These are phyloP conservation scores for Penicillium desertorum DNA, from an alignment of 495 filamentous ascomycete genomes.

Conservation along the genomic window DNA sequence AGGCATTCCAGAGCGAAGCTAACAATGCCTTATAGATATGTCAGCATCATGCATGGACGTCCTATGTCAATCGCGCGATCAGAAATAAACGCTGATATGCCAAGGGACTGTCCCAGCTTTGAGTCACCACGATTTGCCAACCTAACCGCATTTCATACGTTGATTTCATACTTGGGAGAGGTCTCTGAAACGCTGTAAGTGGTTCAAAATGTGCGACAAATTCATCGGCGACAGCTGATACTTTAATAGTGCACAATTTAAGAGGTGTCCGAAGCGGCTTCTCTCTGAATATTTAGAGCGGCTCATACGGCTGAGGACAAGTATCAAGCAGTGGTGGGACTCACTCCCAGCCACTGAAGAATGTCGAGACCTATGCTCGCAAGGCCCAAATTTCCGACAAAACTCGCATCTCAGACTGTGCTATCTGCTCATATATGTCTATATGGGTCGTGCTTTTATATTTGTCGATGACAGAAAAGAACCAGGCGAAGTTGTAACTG, in stretches of 20 bases:
- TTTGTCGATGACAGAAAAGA: conserved; percentile 35
- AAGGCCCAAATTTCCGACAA: conserved; percentile 38
- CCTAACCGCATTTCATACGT: conserved; percentile 40
- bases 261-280: conserved; percentile 36
- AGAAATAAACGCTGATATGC: conserved; percentile 46
- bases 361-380: conserved; percentile 34
- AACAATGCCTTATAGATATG: conserved; percentile 23
- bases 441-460: conserved; percentile 48
- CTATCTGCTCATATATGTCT: conserved; percentile 45
- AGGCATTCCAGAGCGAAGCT: not conserved
- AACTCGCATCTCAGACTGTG: conserved; percentile 48
- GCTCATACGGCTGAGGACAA: conserved; percentile 35
- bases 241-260: conserved; percentile 28
- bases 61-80: conserved; percentile 39
- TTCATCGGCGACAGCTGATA: not conserved
- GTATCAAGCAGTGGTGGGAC: conserved; percentile 46
- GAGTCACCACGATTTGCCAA: conserved; percentile 41
- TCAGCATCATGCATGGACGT: conserved; percentile 46
- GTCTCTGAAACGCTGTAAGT: conserved; percentile 45
- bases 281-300: conserved; percentile 40
- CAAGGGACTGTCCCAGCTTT: conserved; percentile 34
- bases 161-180: conserved; percentile 42
- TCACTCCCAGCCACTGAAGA: conserved; percentile 36
- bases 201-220: not conserved
- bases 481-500: conserved; percentile 5